These are phyloP conservation scores for Phytopythium chamaehyphon DNA, from an alignment of 352 stramenopile genomes.

Conservation along the genomic window DNA sequence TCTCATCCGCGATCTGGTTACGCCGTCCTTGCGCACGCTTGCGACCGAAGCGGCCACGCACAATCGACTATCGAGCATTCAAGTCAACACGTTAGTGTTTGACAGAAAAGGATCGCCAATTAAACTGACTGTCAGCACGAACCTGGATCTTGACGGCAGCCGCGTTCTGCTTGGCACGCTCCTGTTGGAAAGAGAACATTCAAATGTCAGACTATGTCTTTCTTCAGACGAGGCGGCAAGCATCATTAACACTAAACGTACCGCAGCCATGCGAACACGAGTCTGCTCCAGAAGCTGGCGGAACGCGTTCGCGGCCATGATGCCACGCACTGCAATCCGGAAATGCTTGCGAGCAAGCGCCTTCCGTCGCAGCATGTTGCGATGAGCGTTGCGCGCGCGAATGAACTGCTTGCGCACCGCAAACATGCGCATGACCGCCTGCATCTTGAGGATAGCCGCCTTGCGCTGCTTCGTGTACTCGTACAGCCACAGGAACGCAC, in stretches of 20 bases:
- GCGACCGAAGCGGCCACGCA: slow-evolving; percentile 76
- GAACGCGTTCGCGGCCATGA: slow-evolving; percentile 69
- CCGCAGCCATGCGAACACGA: slow-evolving; percentile 38
- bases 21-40: slow-evolving; percentile 63
- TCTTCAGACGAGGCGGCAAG: neutral
- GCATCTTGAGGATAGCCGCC: slow-evolving; percentile 75
- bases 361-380: slow-evolving; percentile 64
- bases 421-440: slow-evolving; percentile 85
- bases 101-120: neutral
- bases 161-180: slow-evolving; percentile 37
- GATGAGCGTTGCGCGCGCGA: slow-evolving; percentile 53
- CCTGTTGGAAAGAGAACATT: slow-evolving; percentile 3
- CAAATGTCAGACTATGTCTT: neutral
- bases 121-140: neutral
- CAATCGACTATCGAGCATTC: slow-evolving; percentile 35
- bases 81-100: neutral
- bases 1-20: slow-evolving; percentile 68
- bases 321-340: slow-evolving; percentile 58
- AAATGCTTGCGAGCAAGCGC: slow-evolving; percentile 64
- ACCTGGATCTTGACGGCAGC: slow-evolving; percentile 73
- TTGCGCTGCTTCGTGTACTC: slow-evolving; percentile 75
- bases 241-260: slow-evolving; percentile 2
- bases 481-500: slow-evolving; percentile 75
- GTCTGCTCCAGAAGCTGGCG: slow-evolving; percentile 50
- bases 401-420: slow-evolving; percentile 83